Base-by-base conservation (phyloP, 2,329 filamentous ascomycete species). In the Pseudocercospora vitis region DNA sequence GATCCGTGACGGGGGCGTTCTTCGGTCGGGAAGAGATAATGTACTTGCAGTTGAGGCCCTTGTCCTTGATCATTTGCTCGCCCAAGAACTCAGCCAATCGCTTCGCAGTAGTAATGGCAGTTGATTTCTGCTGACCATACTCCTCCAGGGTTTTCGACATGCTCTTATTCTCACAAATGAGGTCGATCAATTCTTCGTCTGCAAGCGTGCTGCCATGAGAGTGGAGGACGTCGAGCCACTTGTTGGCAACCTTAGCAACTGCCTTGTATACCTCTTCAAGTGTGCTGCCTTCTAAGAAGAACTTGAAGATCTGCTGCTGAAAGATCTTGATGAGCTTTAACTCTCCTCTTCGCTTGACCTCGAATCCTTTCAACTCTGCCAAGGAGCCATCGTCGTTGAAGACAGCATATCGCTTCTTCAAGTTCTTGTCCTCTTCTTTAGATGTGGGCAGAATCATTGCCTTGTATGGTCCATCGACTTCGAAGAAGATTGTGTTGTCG, bases 311-410 rank as follows among this genome's bases (percentile, higher is more conserved):
- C 68, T 99, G 94, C 56, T 94, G 90, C 72, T 99, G 94, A 71
- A 99, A 99, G 69, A 97, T 99, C 74, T 99, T 99, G 81, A 99
- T 99, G 63, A 99, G 85, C 76, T 99, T 99, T 63, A 99, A 77
- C 75, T 99, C 94, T 78, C 94, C 94, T 82, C 94, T 83, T 70
- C 94, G 86, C 78, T 99, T 99, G 61, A 99, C 86, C 68, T 99
- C 94, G 68, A 99, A 99, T 4, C 94, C 94, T 69, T 99, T 99
- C 68, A 99, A 73, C 70, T 99, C 94, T 11, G 94, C 94, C 48
- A 99, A 78, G 71, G 87, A 95, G 32, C 95, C 94, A 65, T 99
- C 94, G 58, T 97, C 89, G 67, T 99, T 99, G 81, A 99, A 99
- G 3, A 99, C 94, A 33, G 95, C 94, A 70, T 99, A 99, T 68